Evolutionary conservation across 345 rosid species (phyloP), one percentile per base, ranked within the genome.

Genomic region (Mallotus nudiflorus): DNA sequence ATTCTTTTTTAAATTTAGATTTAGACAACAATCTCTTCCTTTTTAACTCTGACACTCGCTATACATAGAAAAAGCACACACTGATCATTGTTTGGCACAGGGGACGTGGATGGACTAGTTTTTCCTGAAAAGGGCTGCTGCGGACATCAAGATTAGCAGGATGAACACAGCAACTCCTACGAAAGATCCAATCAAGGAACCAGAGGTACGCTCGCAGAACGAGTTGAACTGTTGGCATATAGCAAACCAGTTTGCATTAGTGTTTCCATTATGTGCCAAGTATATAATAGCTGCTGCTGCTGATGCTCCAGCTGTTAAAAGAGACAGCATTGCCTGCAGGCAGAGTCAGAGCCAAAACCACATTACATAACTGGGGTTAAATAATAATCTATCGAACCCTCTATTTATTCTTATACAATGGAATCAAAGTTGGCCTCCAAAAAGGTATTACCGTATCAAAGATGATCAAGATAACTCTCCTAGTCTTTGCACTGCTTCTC

Each of bases 251-350:
- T 89, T 91, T 58, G 87, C 72, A 68, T 28, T 85, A 0, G 67
- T 33, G 71, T 93, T 93, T 73, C 97, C 98, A 9, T 75, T 79
- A 78, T 89, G 97, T 67, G 97, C 92, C 53, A 91, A 75, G 81
- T 88, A 88, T 39, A 89, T 90, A 15, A 89, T 85, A 0, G 96
- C 94, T 4, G 97, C 85, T 54, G 94, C 86, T 40, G 98, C 91
- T 29, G 92, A 82, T 22, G 96, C 93, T 74, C 87, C 92, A 3
- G 89, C 83, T 0, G 87, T 84, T 62, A 87, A 48, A n/a, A 89
- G 85, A 62, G 76, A 85, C 82, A 89, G 73, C 85, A 82, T 86
- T 33, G 44, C 79, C 98, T 93, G 42, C 77, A 68, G 28, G 48
- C n/a, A n/a, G 11, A 4, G 16, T 11, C 37, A 37, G 65, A 62